A percentile compares a stretch with the other conserved stretches of the same genome.
These are phyloP conservation scores for Magnaporthiopsis rhizophila DNA, from an alignment of 2,329 filamentous ascomycete genomes.

Conservation along the genomic window DNA sequence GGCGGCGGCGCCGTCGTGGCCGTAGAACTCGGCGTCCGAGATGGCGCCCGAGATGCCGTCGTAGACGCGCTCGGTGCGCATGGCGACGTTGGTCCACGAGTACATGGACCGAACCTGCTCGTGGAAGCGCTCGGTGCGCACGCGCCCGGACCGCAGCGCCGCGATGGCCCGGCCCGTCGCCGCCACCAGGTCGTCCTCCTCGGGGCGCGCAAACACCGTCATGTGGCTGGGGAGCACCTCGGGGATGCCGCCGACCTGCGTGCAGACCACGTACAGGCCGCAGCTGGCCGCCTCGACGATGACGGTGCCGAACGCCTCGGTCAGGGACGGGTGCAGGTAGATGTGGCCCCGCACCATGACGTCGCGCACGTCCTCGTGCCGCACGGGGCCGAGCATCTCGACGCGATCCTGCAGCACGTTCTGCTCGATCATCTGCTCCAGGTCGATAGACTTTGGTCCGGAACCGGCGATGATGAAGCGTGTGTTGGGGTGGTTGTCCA, in stretches of 20 bases:
- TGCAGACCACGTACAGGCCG: conserved; percentile 93
- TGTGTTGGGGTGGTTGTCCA: conserved; percentile 83
- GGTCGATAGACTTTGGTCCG: conserved; percentile 91
- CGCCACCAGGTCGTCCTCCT: conserved; percentile 87
- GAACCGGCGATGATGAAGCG: conserved; percentile 95
- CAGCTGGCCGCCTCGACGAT: conserved; percentile 96
- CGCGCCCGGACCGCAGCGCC: conserved; percentile 73
- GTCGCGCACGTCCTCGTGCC: conserved; percentile 93
- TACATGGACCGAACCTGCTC: conserved; percentile 98
- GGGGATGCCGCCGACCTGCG: conserved; percentile 91
- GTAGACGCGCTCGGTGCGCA: conserved; percentile 90
- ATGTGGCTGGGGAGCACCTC: conserved; percentile 94
- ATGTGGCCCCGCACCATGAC: conserved; percentile 97
- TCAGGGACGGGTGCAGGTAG: conserved; percentile 89
- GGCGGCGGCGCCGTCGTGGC: conserved; percentile 45
- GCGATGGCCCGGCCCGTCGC: conserved; percentile 87
- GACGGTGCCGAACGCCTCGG: conserved; percentile 95
- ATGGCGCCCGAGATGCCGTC: conserved; percentile 85
- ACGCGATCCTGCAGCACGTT: conserved; percentile 91
- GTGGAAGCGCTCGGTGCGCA: conserved; percentile 89
- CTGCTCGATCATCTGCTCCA: conserved; percentile 96
- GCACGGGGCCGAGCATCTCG: conserved; percentile 81
- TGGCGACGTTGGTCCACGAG: conserved; percentile 92
- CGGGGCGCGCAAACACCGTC: conserved; percentile 94
- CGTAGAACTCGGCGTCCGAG: conserved; percentile 81